Evolutionary conservation across 257 asterid species (phyloP).

Genomic region (Rauvolfia tetraphylla): DNA sequence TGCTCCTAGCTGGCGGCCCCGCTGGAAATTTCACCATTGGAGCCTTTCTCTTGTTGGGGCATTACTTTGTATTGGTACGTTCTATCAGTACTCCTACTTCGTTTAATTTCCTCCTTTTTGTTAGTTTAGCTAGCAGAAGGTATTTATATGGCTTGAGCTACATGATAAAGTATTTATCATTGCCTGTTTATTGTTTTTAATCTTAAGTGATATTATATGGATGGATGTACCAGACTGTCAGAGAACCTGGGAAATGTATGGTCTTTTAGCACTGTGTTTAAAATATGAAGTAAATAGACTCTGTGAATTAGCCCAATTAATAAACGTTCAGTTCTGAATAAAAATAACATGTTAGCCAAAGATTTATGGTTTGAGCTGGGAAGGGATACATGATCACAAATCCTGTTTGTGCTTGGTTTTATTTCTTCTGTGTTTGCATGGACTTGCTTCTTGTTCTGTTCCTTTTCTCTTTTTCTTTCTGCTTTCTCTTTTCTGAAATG

Average conservation of each 20-base stretch:
- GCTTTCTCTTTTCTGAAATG: neutral
- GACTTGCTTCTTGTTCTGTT: neutral
- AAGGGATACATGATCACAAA: neutral
- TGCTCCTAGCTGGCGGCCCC: constrained; percentile 99
- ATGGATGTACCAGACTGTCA: neutral
- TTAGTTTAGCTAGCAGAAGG: neutral
- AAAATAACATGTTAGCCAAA: neutral
- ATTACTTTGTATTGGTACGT: constrained; percentile 72
- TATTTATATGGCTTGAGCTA: neutral
- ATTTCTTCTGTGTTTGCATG: neutral
- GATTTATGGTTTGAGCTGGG: neutral
- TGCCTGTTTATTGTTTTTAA: neutral
- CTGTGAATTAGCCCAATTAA: neutral
- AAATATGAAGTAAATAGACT: neutral
- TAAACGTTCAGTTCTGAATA: neutral
- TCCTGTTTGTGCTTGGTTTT: neutral
- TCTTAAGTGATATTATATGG: neutral
- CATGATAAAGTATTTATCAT: neutral
- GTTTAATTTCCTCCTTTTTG: neutral
- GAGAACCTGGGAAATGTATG: neutral
- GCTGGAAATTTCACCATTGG: constrained; percentile 99
- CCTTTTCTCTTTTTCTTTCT: neutral
- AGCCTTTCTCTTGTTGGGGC: constrained; percentile 98
- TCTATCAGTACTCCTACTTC: neutral
- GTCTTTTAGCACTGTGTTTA: neutral